These are phyloP conservation scores for Castanea crenata DNA, from an alignment of 306 rosid species.

Conservation along the genomic window DNA sequence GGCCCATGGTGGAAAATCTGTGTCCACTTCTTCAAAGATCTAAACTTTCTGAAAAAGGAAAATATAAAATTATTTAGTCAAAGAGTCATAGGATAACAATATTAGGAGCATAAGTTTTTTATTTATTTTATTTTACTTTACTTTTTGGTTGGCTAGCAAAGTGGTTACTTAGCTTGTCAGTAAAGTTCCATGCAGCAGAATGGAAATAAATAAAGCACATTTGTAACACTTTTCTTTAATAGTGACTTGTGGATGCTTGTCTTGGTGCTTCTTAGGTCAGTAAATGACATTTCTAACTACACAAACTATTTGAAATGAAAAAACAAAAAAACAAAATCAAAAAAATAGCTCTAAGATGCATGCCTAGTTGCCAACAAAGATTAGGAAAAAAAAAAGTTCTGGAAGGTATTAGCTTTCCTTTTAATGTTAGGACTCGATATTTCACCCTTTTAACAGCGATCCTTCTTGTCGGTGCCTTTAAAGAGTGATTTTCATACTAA, in stretches of 20 bases:
- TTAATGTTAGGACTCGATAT: not conserved
- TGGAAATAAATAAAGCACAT: not conserved
- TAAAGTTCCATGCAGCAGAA: conserved; percentile 22
- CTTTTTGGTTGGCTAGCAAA: conserved; percentile 26
- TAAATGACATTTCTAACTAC: too few relatives aligned
- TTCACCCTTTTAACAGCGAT: not conserved
- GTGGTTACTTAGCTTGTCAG: conserved; percentile 36
- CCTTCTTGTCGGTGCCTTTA: not conserved
- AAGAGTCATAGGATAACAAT: not conserved
- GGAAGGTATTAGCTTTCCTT: not conserved
- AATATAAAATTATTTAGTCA: not conserved
- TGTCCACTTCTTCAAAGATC: conserved; percentile 14
- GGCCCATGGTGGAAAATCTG: conserved; percentile 22
- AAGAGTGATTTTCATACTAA: not conserved
- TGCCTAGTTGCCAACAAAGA: not conserved
- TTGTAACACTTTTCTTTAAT: not conserved
- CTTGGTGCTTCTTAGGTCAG: not conserved
- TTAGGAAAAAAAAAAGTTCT: not conserved
- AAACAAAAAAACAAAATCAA: too few relatives aligned
- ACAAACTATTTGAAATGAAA: too few relatives aligned
- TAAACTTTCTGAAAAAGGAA: conserved; percentile 14
- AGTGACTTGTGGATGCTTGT: not conserved
- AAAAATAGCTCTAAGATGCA: not conserved
- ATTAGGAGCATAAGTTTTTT: not conserved
- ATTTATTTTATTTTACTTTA: not conserved